Base-by-base conservation (phyloP, 116 monocot genomes). In the Thalassia testudinum region DNA sequence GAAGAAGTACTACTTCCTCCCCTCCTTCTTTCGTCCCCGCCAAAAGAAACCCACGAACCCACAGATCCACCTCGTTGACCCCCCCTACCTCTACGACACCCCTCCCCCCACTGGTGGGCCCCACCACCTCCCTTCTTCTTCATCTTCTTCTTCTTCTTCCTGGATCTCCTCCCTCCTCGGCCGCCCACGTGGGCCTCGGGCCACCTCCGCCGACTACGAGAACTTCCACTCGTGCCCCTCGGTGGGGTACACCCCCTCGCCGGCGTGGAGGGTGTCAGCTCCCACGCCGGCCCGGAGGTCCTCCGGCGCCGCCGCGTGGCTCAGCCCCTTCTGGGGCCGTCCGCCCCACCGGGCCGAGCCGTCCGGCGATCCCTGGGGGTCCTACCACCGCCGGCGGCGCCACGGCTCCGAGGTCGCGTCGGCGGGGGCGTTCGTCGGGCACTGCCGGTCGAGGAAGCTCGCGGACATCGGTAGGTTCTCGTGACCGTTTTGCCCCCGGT, bases 321-420 rank as follows among this genome's bases (percentile, higher is more conserved):
- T 74, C 6, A 82, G 71, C 61, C 82, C 82, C 43, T 58, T 77
- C 22, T 28, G 74, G 51, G 25, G 74, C 28, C 64, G 70, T 47
- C 74, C 74, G 13, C 12, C 17, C 17, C 47, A 47, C 12, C 63
- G 66, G 75, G 49, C 40, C 11, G 40, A 40, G 14, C 40, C 49
- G 54, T 20, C 24, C 27, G n/a, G 56, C 2, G 1, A 30, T 23
- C 7, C 42, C 25, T 17, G 25, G n/a, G n/a, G n/a, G 58, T 47
- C 10, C 26, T 7, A 5, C 24, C 13, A 1, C 43, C 58, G 58
- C 40, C 58, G 24, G 24, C n/a, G n/a, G 15, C 44, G 1, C 21
- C 43, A 42, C 15, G 43, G 58, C 5, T 21, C 22, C 43, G 24
- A 42, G n/a, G n/a, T n/a, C n/a, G n/a, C n/a, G n/a, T n/a, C n/a